A percentile compares a stretch with the other conserved stretches of the same genome.
phyloP scores from a whole-genome alignment of 2,329 filamentous ascomycete genomes.

The Colletotrichum australisinense region DNA sequence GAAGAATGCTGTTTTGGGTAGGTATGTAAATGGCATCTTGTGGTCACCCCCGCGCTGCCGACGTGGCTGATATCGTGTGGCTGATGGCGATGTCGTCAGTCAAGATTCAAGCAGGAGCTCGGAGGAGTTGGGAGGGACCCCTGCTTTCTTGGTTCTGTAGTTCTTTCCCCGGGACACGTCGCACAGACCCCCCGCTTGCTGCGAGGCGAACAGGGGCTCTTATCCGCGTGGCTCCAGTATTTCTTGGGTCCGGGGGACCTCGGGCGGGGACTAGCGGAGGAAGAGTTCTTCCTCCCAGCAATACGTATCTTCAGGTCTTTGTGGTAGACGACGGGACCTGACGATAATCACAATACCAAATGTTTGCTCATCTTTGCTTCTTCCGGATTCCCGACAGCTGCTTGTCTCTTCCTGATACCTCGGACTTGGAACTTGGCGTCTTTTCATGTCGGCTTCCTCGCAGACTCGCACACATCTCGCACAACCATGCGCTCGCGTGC shows the following conservation, averaged over 20 bases:
- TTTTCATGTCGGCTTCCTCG: neutral
- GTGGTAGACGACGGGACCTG: too few relatives aligned
- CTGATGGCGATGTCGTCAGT: neutral
- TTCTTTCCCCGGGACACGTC: neutral
- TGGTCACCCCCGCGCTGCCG: neutral
- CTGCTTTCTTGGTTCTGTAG: neutral
- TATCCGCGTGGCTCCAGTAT: neutral
- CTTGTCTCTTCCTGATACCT: constrained; percentile 1
- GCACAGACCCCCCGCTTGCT: neutral
- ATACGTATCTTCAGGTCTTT: neutral
- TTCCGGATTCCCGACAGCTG: neutral
- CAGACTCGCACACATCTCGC: neutral
- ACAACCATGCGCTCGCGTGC: neutral
- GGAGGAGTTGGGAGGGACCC: too few relatives aligned
- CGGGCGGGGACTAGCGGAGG: neutral
- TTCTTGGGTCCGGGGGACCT: neutral
- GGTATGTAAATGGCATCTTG: neutral
- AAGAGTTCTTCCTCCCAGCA: neutral
- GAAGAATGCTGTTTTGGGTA: neutral
- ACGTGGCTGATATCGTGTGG: neutral
- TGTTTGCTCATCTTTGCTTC: neutral
- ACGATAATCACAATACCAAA: neutral
- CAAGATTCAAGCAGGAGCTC: neutral
- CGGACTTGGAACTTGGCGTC: neutral
- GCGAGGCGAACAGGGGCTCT: neutral